Conservation (phyloP, 176 grass and related monocot species). For the Elymus sibiricus region DNA sequence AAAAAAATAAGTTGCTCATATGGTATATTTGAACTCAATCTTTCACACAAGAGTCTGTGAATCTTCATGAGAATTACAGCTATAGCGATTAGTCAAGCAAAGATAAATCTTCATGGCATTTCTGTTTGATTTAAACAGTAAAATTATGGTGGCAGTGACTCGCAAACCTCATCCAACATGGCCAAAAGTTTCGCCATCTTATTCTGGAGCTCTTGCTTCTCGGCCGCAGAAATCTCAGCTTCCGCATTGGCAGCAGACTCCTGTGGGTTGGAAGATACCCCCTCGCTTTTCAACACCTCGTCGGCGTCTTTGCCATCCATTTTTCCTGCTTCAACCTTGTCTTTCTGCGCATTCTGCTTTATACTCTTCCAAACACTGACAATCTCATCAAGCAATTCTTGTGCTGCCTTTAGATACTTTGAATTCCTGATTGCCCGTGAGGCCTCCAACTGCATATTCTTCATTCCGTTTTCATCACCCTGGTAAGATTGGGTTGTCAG, state of each 20-base stretch:
- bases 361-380: conserved; percentile 80
- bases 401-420: conserved; percentile 85
- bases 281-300: conserved; percentile 52
- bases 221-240: conserved; percentile 66
- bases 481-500: conserved; percentile 49
- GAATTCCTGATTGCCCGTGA: conserved; percentile 61
- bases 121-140: conserved; percentile 12
- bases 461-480: conserved; percentile 62
- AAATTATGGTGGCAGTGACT: conserved; percentile 15
- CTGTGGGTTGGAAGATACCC: conserved; percentile 45
- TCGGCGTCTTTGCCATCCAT: conserved; percentile 52
- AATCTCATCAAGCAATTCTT: conserved; percentile 91
- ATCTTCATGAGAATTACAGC: not conserved
- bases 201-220: conserved; percentile 97
- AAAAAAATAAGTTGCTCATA: not conserved
- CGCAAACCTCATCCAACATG: conserved; percentile 90
- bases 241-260: conserved; percentile 49
- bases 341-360: conserved; percentile 65
- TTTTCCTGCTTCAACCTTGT: conserved; percentile 36
- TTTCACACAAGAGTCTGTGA: not conserved
- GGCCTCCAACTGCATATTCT: conserved; percentile 58
- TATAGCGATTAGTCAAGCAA: not conserved
- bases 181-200: conserved; percentile 82
- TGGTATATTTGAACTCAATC: conserved; percentile 1
- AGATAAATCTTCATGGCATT: not conserved